These are phyloP conservation scores for Saccharomycopsis vini DNA, from an alignment of 805 yeast genomes.

Conservation along the genomic window DNA sequence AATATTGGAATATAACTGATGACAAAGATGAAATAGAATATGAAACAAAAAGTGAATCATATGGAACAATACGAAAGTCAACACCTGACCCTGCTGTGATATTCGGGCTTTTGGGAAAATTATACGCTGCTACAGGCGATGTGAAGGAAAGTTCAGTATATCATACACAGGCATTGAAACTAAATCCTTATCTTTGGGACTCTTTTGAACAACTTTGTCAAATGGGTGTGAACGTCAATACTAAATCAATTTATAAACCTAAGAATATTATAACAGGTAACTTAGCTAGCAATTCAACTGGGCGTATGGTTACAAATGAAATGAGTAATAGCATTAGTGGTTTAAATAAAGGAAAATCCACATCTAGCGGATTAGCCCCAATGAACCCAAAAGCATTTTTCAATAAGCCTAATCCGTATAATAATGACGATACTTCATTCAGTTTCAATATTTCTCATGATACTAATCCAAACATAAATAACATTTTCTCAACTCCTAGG, in stretches of 20 bases:
- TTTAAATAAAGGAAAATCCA: background rate
- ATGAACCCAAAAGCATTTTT: slow-evolving; percentile 11
- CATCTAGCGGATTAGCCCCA: slow-evolving; percentile 3
- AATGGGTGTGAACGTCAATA: slow-evolving; percentile 61
- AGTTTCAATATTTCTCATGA: background rate
- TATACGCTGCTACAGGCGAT: slow-evolving; percentile 52
- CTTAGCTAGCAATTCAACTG: too few relatives aligned
- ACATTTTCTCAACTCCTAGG: slow-evolving; percentile 35
- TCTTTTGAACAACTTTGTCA: slow-evolving; percentile 69
- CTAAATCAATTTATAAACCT: slow-evolving; percentile 41
- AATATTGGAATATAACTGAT: slow-evolving; percentile 28
- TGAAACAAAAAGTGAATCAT: slow-evolving; percentile 22
- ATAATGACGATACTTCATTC: background rate
- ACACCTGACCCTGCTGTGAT: slow-evolving; percentile 67
- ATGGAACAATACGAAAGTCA: slow-evolving; percentile 30
- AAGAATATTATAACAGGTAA: too few relatives aligned
- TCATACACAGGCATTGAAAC: slow-evolving; percentile 58
- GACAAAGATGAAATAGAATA: background rate
- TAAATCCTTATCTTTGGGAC: slow-evolving; percentile 80
- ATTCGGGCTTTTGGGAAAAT: slow-evolving; percentile 59
- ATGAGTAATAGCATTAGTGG: background rate
- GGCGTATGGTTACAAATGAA: too few relatives aligned
- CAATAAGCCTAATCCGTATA: background rate
- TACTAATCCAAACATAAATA: background rate
- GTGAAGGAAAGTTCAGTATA: slow-evolving; percentile 54